Base-by-base conservation (phyloP, 495 filamentous ascomycete genomes). In the Rhizodiscina lignyota region DNA sequence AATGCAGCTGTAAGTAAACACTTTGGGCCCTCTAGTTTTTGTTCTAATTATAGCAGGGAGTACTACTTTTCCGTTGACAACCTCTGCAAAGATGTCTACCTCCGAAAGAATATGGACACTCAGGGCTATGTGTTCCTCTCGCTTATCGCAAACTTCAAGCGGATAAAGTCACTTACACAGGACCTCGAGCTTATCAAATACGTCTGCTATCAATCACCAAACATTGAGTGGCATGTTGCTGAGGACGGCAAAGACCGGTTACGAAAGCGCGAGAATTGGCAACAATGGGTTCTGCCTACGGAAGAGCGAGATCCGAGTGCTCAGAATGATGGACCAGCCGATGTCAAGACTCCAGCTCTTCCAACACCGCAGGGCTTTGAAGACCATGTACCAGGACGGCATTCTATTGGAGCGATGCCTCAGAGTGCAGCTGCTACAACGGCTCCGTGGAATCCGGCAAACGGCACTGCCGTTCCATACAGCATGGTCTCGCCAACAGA, bases 31-130 rank as follows among this genome's bases (percentile, higher is more conserved):
- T 21, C 13, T 37, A 16, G 28, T 22, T 0, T 5, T 20, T 21
- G 30, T 31, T 43, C 58, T 37, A 61, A 36, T 29, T 17, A 4
- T 20, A 18, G n/a, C 32, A 69, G 63, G 44, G 81, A 91, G 46
- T 96, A 96, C 58, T 97, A 96, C 54, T 89, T 97, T 59, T 96
- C 86, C 0, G 67, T 93, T 5, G 84, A 96, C 44, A 96, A 96
- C 53, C 70, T 94, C 37, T 87, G 82, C 70, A 96, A 92, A 57
- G 89, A 97, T 48, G 67, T 77, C 45, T 96, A 73, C 56, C 67
- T 97, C 20, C 75, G 89, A 21, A 74, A 72, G 41, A 77, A 83
- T 35, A 94, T 97, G 91, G 87, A 97, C 50, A 79, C 73, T 2
- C 77, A 94, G 53, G 89, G 89, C 5, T 97, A 80, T 51, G 85